Evolutionary conservation across 169 alveolate species (phyloP).

Genomic region (Cyclospora cayetanensis): DNA sequence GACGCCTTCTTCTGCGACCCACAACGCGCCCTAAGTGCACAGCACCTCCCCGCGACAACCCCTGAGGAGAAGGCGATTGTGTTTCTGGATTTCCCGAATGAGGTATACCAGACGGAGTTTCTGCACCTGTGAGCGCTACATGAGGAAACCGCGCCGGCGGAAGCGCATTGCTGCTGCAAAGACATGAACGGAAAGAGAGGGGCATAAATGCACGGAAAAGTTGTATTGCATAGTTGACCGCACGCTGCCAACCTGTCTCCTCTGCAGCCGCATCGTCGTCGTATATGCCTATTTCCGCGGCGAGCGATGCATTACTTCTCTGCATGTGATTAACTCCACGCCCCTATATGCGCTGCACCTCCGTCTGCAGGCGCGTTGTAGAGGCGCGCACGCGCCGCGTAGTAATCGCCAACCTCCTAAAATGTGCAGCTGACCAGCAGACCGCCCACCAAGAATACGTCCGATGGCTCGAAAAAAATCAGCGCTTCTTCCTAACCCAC

Average conservation of each 20-base stretch:
- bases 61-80: slow-evolving; percentile 49
- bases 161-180: too few species aligned
- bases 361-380: slow-evolving; percentile 51
- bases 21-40: neutral
- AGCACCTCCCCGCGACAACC: neutral
- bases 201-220: too few species aligned
- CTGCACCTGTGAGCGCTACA: slow-evolving; percentile 43
- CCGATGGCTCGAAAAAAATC: neutral
- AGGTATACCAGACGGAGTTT: slow-evolving; percentile 32
- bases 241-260: too few species aligned
- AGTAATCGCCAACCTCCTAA: slow-evolving; percentile 32
- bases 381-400: slow-evolving; percentile 44
- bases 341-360: too few species aligned
- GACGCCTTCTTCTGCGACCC: slow-evolving; percentile 38
- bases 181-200: too few species aligned
- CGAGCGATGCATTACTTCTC: too few species aligned
- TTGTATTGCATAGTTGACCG: too few species aligned
- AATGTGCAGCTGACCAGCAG: slow-evolving; percentile 45
- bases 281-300: too few species aligned
- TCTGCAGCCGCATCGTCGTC: too few species aligned
- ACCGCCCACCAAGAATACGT: neutral
- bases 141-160: too few species aligned
- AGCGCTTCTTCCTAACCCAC: slow-evolving; percentile 21
- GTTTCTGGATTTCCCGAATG: slow-evolving; percentile 59
- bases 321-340: too few species aligned